phyloP scores from a whole-genome alignment of 352 stramenopile genomes.

The Thalassiosira mediterranea region DNA sequence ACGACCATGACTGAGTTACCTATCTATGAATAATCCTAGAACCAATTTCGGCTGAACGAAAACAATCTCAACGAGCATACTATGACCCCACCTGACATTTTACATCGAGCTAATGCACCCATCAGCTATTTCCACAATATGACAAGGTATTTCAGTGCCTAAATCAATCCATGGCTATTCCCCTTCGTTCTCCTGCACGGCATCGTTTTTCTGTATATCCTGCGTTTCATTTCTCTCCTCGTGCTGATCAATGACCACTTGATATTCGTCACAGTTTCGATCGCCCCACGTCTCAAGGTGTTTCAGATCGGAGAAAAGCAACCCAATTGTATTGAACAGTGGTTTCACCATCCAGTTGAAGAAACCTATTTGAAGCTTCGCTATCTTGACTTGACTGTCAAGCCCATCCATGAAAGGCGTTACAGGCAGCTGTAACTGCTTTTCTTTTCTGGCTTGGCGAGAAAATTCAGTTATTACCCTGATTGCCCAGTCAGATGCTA shows the following conservation, averaged over 20 bases:
- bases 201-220: too few relatives aligned
- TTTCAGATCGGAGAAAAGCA: slow-evolving; percentile 44
- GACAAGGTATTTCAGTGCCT: too few relatives aligned
- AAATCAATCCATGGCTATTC: too few relatives aligned
- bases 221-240: slow-evolving; percentile 32
- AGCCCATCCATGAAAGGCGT: slow-evolving; percentile 93
- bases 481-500: slow-evolving; percentile 91
- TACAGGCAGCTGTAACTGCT: slow-evolving; percentile 87
- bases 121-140: too few relatives aligned
- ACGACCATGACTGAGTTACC: too few relatives aligned
- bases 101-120: too few relatives aligned
- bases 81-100: too few relatives aligned
- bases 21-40: too few relatives aligned
- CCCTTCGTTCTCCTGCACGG: too few relatives aligned
- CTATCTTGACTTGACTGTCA: slow-evolving; percentile 87
- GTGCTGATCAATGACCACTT: slow-evolving; percentile 21
- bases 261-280: slow-evolving; percentile 35
- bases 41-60: too few relatives aligned
- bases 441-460: slow-evolving; percentile 92
- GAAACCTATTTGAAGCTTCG: slow-evolving; percentile 89
- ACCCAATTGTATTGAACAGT: slow-evolving; percentile 52
- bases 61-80: too few relatives aligned
- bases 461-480: slow-evolving; percentile 94
- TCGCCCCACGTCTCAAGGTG: slow-evolving; percentile 40
- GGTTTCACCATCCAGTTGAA: slow-evolving; percentile 87